Base-by-base conservation (phyloP, 2,329 filamentous ascomycete genomes). In the Boeremia lycopersici region DNA sequence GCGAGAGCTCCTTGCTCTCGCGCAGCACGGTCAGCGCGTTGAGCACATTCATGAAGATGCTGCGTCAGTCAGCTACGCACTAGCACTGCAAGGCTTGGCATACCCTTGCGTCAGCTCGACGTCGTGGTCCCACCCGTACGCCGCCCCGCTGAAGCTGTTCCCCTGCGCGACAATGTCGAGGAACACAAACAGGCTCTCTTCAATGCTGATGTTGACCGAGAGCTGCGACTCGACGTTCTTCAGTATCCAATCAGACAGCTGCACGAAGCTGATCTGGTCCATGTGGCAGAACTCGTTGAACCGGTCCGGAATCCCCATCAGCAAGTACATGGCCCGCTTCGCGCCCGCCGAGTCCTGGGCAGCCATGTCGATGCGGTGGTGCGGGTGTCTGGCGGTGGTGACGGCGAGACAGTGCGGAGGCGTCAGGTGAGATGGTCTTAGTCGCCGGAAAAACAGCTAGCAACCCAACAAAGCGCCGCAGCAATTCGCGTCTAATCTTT, bases 251-350 rank as follows among this genome's bases (percentile, higher is more conserved):
- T 75, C 72, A n/a, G 71, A 68, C 17, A 75, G 63, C 49, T 72
- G 67, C 41, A 72, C 68, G 42, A 74, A 75, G 52, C 71, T 73
- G 55, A 72, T 68, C 46, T 74, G 71, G 44, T 75, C 71, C 64
- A 75, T 69, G 56, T 73, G 72, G 51, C 65, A 68, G 61, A 74
- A 75, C 46, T 71, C 71, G 41, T 70, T 64, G 66, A 75, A 75
- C 50, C 70, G 66, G 48, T 72, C 66, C 5, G 72, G 72, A 13
- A 74, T 68, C 26, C 67, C 69, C 56, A 73, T 72, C 49, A 75
- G 68, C 44, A 75, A 57, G 23, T 59, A 61, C 46, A 67, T 60
- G 8, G 72, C 72, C 40, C 69, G 57, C 34, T 65, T 60, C 9
- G 71, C 67, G 45, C 72, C 72, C n/a, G 64, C 45, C 13, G 57